Conservation (phyloP, 345 rosid genomes). For the Draba incana region DNA sequence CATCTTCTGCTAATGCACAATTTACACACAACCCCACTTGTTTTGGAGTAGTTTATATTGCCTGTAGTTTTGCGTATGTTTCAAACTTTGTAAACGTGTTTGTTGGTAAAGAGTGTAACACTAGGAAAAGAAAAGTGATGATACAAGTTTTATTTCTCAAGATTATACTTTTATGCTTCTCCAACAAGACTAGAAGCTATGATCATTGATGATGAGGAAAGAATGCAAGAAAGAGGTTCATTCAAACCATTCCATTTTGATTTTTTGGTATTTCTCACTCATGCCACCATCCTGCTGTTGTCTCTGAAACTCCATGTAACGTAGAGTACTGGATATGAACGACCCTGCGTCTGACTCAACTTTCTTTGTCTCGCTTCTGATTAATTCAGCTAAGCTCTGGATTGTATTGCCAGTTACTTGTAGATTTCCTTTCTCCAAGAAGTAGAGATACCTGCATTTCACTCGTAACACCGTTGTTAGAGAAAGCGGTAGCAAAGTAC, state of each 20-base stretch:
- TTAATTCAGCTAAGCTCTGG: constrained; percentile 77
- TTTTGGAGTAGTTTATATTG: background rate
- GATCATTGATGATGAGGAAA: constrained; percentile 13
- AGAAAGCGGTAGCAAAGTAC: constrained; percentile 12
- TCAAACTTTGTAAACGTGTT: constrained; percentile 23
- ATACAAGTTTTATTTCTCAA: constrained; percentile 18
- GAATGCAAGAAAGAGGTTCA: constrained; percentile 20
- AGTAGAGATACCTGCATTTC: constrained; percentile 77
- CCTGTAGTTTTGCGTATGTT: background rate
- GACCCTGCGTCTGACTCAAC: constrained; percentile 69
- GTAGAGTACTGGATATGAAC: constrained; percentile 65
- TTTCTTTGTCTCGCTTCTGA: constrained; percentile 60
- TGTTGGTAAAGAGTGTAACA: background rate
- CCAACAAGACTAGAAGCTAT: constrained; percentile 12
- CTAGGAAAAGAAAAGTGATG: constrained; percentile 13
- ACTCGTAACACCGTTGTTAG: constrained; percentile 8
- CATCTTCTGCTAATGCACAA: constrained; percentile 15
- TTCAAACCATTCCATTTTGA: constrained; percentile 56
- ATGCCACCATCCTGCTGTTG: constrained; percentile 85
- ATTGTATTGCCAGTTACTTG: constrained; percentile 69
- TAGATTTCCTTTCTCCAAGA: constrained; percentile 87
- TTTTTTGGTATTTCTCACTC: constrained; percentile 74
- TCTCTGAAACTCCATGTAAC: constrained; percentile 89
- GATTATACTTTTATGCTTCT: constrained; percentile 2
- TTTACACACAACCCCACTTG: constrained; percentile 1